phyloP scores from a whole-genome alignment of 306 rosid genomes.

The Dryas octopetala region DNA sequence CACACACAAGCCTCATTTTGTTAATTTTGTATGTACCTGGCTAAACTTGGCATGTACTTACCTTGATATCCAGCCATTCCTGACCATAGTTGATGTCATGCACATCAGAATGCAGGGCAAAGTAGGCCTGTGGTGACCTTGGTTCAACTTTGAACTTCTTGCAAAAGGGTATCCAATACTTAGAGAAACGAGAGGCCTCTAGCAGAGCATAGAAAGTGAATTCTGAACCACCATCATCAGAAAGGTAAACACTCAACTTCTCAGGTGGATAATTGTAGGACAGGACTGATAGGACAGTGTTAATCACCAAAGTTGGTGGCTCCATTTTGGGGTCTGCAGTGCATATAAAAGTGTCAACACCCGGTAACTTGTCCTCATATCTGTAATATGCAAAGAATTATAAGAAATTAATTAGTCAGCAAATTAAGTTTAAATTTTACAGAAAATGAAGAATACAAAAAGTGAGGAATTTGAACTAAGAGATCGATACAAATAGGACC shows the following conservation, averaged over 20 bases:
- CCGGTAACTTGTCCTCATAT: conserved; percentile 45
- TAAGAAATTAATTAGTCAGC: not conserved
- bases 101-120: conserved; percentile 25
- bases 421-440: too few relatives aligned
- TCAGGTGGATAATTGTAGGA: conserved; percentile 54
- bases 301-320: conserved; percentile 69
- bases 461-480: not conserved
- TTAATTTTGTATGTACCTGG: too few relatives aligned
- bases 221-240: conserved; percentile 71
- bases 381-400: conserved; percentile 23
- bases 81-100: conserved; percentile 6
- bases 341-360: conserved; percentile 64
- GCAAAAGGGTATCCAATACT: conserved; percentile 70
- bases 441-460: not conserved
- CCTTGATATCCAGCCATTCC: conserved; percentile 47
- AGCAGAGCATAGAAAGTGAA: conserved; percentile 64
- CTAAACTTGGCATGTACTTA: conserved; percentile 3
- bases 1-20: too few relatives aligned
- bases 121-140: conserved; percentile 58
- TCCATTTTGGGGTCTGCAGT: conserved; percentile 70
- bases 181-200: conserved; percentile 52
- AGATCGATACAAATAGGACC: not conserved
- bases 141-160: conserved; percentile 51
- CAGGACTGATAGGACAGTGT: conserved; percentile 58
- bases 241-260: conserved; percentile 57